Base-by-base conservation (phyloP, 306 rosid species). In the Vigna mungo region DNA sequence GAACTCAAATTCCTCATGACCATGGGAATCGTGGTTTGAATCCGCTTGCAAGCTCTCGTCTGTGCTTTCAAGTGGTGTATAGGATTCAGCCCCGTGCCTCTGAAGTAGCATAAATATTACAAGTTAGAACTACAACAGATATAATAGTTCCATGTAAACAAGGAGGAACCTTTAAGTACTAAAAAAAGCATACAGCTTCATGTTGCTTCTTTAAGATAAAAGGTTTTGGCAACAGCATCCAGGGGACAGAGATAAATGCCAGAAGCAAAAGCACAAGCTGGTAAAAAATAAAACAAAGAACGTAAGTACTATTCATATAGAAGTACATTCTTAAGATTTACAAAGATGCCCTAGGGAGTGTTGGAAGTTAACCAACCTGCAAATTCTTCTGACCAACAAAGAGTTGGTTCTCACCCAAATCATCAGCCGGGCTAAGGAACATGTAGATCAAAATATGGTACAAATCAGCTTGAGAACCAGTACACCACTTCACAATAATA, bases 221-320 rank as follows among this genome's bases (percentile, higher is more conserved):
- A 69, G 99, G 99, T 84, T 96, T 96, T 44, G 99, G 99, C 68
- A 96, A 68, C 60, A 96, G 92, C 99, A 96, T 96, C 99, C 99
- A 96, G 76, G 99, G 99, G 43, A 96, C 99, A 66, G 98, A 76
- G 43, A 96, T 86, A 76, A 90, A 23, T 56, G 99, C 98, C 84
- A 88, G 91, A 68, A 90, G 81, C 74, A 96, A 83, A 41, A 96
- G 92, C 61, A 67, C 88, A 72, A 92, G 77, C 99, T 96, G 89
- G 84, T 56, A 79, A 27, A 54, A 64, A 81, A 60, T 41, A 61
- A 68, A 80, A 68, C 43, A 76, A 48, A 67, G 54, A 46, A 66
- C 16, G 71, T 64, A 46, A 75, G 36, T 43, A 36, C 77, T 48
- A 62, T 56, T 68, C 72, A 34, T 32, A 62, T 36, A 52, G 75